Evolutionary conservation across 495 filamentous ascomycete genomes (phyloP), one percentile per base, ranked within the genome.

Genomic region (Penicillium mononematosum): DNA sequence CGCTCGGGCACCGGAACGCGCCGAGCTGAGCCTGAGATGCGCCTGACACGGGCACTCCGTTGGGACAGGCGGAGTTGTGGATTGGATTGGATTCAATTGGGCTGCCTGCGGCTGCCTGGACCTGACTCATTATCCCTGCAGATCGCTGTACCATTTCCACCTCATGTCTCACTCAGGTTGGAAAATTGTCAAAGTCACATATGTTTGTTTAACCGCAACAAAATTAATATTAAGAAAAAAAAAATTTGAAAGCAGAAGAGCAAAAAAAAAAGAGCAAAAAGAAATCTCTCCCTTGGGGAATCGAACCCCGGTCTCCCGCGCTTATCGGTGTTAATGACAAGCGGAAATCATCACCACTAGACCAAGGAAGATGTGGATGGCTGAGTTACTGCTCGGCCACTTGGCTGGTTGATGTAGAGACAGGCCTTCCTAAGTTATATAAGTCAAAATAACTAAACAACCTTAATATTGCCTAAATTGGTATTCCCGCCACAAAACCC

Each of bases 301-400:
- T 79, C 76, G 76, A 78, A 79, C 75, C 74, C 74, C 71, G 76
- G 75, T 78, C 75, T 79, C 75, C 56, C 65, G 62, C 62, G 62
- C 66, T 66, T 66, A 64, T 61, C 64, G 50, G 58, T 62, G 8
- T 60, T 61, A 60, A 65, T 75, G 75, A 78, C 75, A 79, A 78
- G 75, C 74, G 75, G 75, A 79, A 79, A 76, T 77, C 75, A 78
- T 78, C 63, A 77, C 75, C 75, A 76, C 74, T 78, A 75, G 73
- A 73, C 70, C 70, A 72, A 67, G 64, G 64, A 67, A 70, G 62
- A 65, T 60, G 32, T 12, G 41, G 41, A 42, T 59, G 48, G 49
- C 20, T 48, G 59, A 61, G 59, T 68, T 68, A 61, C 62, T 51
- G 53, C 65, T 68, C 59, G 62, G 38, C 62, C 65, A 65, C 62